phyloP scores from a whole-genome alignment of 352 stramenopile genomes.

The Pythium insidiosum region DNA sequence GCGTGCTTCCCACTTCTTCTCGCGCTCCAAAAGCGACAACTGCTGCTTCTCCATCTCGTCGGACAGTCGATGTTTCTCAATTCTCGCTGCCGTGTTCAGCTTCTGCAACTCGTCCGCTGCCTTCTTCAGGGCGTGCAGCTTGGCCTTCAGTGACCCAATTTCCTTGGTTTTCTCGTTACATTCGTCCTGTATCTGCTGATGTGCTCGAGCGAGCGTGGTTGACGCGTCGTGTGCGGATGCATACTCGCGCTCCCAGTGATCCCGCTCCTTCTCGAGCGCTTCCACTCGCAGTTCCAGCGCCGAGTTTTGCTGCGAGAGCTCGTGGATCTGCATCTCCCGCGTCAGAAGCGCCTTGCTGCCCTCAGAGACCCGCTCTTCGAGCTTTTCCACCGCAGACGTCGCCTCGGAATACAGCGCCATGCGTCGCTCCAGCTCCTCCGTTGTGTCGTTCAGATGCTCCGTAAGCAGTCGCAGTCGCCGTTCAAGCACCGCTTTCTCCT shows the following conservation, averaged over 20 bases:
- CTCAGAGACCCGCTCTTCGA: conserved; percentile 30
- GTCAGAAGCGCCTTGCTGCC: conserved; percentile 44
- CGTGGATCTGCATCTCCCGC: conserved; percentile 53
- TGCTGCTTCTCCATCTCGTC: too few species aligned
- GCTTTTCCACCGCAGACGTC: conserved; percentile 27
- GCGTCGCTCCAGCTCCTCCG: conserved; percentile 41
- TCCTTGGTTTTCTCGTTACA: conserved; percentile 14
- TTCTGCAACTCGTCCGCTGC: conserved; percentile 27
- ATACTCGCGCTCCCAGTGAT: conserved; percentile 48
- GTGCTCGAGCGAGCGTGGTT: conserved; percentile 10
- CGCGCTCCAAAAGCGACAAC: too few species aligned
- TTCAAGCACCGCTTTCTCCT: conserved; percentile 25
- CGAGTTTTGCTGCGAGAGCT: conserved; percentile 26
- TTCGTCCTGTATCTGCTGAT: conserved; percentile 7
- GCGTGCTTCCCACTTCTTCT: conserved; percentile 9
- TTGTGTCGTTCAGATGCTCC: conserved; percentile 38
- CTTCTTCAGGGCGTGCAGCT: conserved; percentile 24
- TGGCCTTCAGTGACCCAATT: conserved; percentile 29
- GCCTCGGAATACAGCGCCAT: conserved; percentile 41
- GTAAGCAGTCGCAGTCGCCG: conserved; percentile 30
- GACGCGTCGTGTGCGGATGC: conserved; percentile 18
- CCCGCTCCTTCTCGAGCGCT: conserved; percentile 28
- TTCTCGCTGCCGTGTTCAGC: conserved; percentile 11
- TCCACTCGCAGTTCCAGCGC: conserved; percentile 20
- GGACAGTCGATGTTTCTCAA: too few species aligned